Conservation (phyloP, 2,329 filamentous ascomycete species). For the Colletotrichum chlorophyti region DNA sequence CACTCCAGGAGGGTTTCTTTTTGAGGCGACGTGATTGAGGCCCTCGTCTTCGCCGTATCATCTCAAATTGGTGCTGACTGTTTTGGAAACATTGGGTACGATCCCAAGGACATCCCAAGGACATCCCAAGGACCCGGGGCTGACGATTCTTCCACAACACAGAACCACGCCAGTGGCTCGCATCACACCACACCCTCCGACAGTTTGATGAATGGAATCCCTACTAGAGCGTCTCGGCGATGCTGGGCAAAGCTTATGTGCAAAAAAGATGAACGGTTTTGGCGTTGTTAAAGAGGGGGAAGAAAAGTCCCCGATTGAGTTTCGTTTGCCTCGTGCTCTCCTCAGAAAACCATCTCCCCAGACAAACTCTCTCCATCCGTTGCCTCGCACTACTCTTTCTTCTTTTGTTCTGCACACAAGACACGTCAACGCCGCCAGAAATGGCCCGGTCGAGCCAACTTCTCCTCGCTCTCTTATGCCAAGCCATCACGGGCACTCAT, state of each 20-base stretch:
- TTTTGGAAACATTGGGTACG: slow-evolving; percentile 9
- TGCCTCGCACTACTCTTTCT: too few relatives aligned
- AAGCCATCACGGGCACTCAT: slow-evolving; percentile 2
- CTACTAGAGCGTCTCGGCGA: slow-evolving; percentile 15
- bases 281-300: not conserved
- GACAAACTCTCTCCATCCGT: too few relatives aligned
- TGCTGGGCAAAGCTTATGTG: not conserved
- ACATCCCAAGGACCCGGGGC: not conserved
- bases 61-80: slow-evolving; percentile 12
- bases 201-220: not conserved
- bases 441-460: slow-evolving; percentile 17
- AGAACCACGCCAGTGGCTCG: not conserved
- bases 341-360: not conserved
- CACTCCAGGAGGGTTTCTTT: not conserved
- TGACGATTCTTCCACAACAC: not conserved
- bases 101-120: not conserved
- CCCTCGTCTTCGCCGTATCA: slow-evolving; percentile 3
- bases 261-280: slow-evolving; percentile 9
- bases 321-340: not conserved
- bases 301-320: not conserved
- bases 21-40: slow-evolving; percentile 7
- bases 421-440: not conserved
- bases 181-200: not conserved
- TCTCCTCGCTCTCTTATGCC: slow-evolving; percentile 17
- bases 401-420: not conserved